Evolutionary conservation across 2,329 filamentous ascomycete species (phyloP), one percentile per base, ranked within the genome.

Genomic region (Aspergillus carbonarius): DNA sequence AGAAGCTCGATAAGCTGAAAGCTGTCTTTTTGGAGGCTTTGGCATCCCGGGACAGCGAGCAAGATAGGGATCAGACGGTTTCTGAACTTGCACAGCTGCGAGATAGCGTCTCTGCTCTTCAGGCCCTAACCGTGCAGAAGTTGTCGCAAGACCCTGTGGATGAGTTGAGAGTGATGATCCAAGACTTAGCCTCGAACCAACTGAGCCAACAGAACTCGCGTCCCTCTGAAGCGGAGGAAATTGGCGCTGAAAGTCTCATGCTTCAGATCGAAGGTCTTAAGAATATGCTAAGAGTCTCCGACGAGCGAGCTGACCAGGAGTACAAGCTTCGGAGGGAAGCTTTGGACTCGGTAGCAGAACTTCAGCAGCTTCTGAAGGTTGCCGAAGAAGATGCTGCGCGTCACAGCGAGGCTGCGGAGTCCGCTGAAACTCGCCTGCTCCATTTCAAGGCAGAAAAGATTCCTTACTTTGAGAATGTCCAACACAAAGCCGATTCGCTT

Each of bases 1-100:
- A 96, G 67, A 91, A 86, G 66, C 75, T 93, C 67, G 92, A 97
- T 58, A 92, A 93, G 72, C 91, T 99, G 63, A 81, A 88, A 55
- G 79, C 81, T 23, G 85, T 80, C 27, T 77, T 93, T 32, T 74
- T 90, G 17, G 86, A 91, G 67, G 89, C 88, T 4, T 77, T 96
- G 32, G 76, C 79, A 52, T 72, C 78, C 55, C 79, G 81, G 49
- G 73, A 74, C 18, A 57, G 67, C 49, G 65, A 70, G n/a, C 66
- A 68, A 10, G 60, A 58, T 34, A 60, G 60, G 25, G 64, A 67
- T 25, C 64, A 71, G 37, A 68, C 69, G 30, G 65, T 69, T 32
- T 59, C 72, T 10, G 76, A 78, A 58, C 63, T 79, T 23, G 63
- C 72, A 4, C 68, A 73, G 53, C 71, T 80, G 32, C 76, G 73